These are phyloP conservation scores for Solanum peruvianum DNA, from an alignment of 257 asterid genomes.

Conservation along the genomic window DNA sequence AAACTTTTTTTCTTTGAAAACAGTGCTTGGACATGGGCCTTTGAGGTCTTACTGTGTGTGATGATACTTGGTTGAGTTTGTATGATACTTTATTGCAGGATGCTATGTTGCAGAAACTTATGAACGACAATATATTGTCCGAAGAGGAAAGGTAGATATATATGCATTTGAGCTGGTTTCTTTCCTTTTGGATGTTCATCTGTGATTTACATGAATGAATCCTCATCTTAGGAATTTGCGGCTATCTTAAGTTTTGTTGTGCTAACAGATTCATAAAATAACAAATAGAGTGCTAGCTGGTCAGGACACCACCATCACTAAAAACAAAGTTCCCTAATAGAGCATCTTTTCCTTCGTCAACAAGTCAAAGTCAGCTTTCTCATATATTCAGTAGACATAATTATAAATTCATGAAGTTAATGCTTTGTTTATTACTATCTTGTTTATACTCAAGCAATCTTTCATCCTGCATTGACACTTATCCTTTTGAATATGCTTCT, in stretches of 20 bases:
- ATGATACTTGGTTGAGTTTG: not conserved
- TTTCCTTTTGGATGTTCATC: not conserved
- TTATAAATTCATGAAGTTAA: not conserved
- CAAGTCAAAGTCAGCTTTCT: not conserved
- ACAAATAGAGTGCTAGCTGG: not conserved
- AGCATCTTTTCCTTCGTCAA: not conserved
- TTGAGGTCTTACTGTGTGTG: not conserved
- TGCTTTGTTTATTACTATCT: not conserved
- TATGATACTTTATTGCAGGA: slow-evolving; percentile 40
- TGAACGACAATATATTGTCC: slow-evolving; percentile 48
- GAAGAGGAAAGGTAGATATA: slow-evolving; percentile 82
- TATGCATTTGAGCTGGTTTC: not conserved
- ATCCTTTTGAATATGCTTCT: not conserved
- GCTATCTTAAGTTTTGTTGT: not conserved
- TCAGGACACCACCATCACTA: not conserved
- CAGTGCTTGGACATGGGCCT: not conserved
- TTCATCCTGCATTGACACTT: not conserved
- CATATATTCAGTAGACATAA: not conserved
- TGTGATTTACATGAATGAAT: not conserved
- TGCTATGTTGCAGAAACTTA: slow-evolving; percentile 82
- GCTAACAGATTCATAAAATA: not conserved
- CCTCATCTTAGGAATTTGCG: not conserved
- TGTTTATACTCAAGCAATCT: not conserved
- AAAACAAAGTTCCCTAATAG: not conserved
- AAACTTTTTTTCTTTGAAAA: not conserved